A percentile compares a stretch with the other conserved stretches of the same genome.
These are phyloP conservation scores for Phytomonas francai DNA, from an alignment of 208 protist species.

Conservation along the genomic window DNA sequence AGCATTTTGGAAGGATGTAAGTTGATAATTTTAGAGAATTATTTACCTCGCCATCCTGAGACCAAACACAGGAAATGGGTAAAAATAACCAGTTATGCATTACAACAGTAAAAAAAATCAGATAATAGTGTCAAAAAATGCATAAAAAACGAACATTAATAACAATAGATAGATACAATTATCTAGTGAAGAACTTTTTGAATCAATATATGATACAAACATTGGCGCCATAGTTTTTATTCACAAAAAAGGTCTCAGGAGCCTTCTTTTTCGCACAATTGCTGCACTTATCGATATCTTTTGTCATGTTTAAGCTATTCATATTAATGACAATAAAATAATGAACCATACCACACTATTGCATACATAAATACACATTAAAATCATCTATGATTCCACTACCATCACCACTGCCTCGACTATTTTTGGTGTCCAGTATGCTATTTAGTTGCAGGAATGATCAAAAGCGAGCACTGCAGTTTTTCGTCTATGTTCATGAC, in stretches of 20 bases:
- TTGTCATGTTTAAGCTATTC: not conserved
- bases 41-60: too few species aligned
- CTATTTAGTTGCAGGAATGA: conserved; percentile 43
- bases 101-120: not conserved
- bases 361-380: conserved; percentile 2
- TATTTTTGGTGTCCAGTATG: not conserved
- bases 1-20: not conserved
- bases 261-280: not conserved
- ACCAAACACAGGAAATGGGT: too few species aligned
- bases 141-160: conserved; percentile 82
- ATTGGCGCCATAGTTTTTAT: not conserved
- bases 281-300: too few species aligned
- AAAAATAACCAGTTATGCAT: not conserved
- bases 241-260: not conserved
- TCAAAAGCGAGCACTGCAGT: conserved; percentile 96
- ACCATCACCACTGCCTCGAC: not conserved
- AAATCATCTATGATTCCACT: not conserved
- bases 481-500: conserved; percentile 95
- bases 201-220: not conserved
- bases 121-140: not conserved
- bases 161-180: not conserved
- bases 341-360: not conserved
- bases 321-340: conserved; percentile 3
- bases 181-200: not conserved
- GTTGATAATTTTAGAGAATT: not conserved